Base-by-base conservation (phyloP, 176 grass and related monocot genomes). In the Zoysia japonica region DNA sequence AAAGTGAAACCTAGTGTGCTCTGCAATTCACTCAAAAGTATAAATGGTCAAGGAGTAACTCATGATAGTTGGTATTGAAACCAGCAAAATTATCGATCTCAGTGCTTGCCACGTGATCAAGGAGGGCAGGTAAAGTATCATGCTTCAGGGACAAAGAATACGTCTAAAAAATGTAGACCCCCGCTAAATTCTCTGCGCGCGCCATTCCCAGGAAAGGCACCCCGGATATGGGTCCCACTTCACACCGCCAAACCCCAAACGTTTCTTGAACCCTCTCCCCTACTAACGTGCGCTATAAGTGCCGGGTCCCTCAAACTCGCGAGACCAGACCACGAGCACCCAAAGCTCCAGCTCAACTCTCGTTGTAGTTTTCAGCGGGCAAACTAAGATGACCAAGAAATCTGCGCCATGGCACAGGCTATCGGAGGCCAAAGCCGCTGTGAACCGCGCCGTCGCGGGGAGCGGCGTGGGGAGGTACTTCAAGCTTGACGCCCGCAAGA, bases 401-500 rank as follows among this genome's bases (percentile, higher is more conserved):
- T 35, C 38, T 0, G 43, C 68, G 1, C 69, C 74, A 59, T 85
- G 87, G 65, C 82, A 19, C 45, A 48, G 11, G 72, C 14, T 93
- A 0, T 36, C 65, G 11, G 59, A 75, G 49, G 80, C 77, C 2
- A 66, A 81, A 68, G 65, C 81, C 11, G 59, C 77, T 9, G 45
- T 93, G 8, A 93, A 93, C 90, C 84, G 74, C 28, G 66, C 87
- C 16, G 47, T 90, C 2, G 84, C 90, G 19, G 43, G 42, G 10
- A 81, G 76, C 70, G 3, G 37, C 15, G 47, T 81, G 3, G 90
- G 90, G 1, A 41, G 2, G 47, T 93, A 90, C 84, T 93, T 93
- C 87, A 93, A 82, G 84, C 84, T 93, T 19, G 90, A 93, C 4
- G 84, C 76, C 9, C 84, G 91, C 57, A 90, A 90, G 78, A 90